Conservation (phyloP, 768 basidiomycete species). For the Leccinum subtestaceum region DNA sequence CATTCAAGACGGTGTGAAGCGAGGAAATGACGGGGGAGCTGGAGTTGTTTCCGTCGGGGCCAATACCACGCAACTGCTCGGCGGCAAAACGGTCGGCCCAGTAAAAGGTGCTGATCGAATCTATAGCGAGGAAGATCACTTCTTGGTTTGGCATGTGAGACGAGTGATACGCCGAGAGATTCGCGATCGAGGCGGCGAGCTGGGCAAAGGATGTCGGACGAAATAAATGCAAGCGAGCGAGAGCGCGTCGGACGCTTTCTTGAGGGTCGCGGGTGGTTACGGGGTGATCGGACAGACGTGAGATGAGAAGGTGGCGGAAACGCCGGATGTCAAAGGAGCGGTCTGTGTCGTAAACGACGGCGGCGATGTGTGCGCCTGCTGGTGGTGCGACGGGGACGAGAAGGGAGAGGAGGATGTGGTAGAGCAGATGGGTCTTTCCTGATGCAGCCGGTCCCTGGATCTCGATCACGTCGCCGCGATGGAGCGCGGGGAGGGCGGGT, state of each 20-base stretch:
- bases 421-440: constrained; percentile 79
- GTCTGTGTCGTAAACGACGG: constrained; percentile 71
- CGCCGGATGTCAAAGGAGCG: constrained; percentile 57
- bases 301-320: constrained; percentile 50
- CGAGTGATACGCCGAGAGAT: constrained; percentile 55
- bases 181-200: constrained; percentile 62
- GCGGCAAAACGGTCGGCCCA: constrained; percentile 70
- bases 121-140: constrained; percentile 66
- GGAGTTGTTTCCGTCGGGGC: constrained; percentile 5
- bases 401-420: constrained; percentile 58
- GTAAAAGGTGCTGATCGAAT: constrained; percentile 74
- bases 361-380: constrained; percentile 49
- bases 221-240: constrained; percentile 66
- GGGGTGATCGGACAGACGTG: constrained; percentile 39
- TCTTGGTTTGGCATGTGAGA: constrained; percentile 47
- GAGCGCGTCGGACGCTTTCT: constrained; percentile 35
- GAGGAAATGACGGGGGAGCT: constrained; percentile 25
- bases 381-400: constrained; percentile 45
- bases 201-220: constrained; percentile 63
- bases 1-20: constrained; percentile 45
- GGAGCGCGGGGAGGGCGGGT: constrained; percentile 30
- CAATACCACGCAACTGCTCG: constrained; percentile 46
- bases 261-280: constrained; percentile 18
- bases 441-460: constrained; percentile 72
- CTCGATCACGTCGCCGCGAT: constrained; percentile 65